These are phyloP conservation scores for Malassezia globosa DNA, from an alignment of 1,284 basidiomycete species.

Conservation along the genomic window DNA sequence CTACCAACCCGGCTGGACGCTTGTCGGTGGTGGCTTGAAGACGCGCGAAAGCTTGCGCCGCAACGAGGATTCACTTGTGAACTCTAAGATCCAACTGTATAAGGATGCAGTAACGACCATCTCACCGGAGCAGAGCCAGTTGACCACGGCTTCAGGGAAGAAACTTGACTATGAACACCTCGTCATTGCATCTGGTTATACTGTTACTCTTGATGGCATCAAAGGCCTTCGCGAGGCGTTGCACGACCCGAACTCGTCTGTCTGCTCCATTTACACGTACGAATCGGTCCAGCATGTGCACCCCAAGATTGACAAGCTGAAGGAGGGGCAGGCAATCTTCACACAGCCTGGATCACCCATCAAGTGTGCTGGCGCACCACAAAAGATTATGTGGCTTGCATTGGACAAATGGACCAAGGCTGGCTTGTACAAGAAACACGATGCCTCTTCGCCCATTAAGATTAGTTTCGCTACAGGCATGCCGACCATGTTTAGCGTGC, in stretches of 20 bases:
- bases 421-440: conserved; percentile 26
- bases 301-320: conserved; percentile 53
- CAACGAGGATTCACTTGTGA: conserved; percentile 51
- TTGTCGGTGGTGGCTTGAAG: conserved; percentile 73
- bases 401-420: conserved; percentile 36
- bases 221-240: conserved; percentile 69
- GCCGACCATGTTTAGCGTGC: conserved; percentile 69
- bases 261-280: conserved; percentile 75
- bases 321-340: conserved; percentile 75
- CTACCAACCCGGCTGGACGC: conserved; percentile 58
- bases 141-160: conserved; percentile 59
- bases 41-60: conserved; percentile 60
- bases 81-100: conserved; percentile 60
- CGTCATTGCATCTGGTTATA: conserved; percentile 76
- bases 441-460: conserved; percentile 51
- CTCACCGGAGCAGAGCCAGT: conserved; percentile 59
- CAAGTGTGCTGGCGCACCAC: conserved; percentile 77
- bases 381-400: conserved; percentile 47
- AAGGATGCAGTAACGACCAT: conserved; percentile 65
- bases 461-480: conserved; percentile 83
- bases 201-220: conserved; percentile 64
- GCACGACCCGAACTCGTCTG: conserved; percentile 63
- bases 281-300: conserved; percentile 36
- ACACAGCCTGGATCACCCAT: conserved; percentile 89
- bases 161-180: conserved; percentile 72